phyloP scores from a whole-genome alignment of 2,329 filamentous ascomycete species.

The Aaosphaeria arxii region DNA sequence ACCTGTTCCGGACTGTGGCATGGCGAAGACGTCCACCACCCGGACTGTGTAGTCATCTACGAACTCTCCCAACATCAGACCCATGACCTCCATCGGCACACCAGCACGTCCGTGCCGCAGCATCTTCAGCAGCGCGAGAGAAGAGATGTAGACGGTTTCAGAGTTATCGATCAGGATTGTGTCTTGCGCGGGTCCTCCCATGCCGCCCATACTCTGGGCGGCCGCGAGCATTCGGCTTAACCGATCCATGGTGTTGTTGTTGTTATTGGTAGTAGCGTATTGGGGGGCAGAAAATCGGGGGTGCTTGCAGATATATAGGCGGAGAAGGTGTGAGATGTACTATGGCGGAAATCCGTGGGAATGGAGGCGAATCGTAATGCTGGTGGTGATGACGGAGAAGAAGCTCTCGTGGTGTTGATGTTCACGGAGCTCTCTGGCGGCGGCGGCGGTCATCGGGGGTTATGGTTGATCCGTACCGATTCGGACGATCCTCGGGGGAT shows the following conservation, averaged over 20 bases:
- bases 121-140: conserved; percentile 96
- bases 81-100: conserved; percentile 99
- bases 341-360: conserved; percentile 1
- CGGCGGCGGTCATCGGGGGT: neutral
- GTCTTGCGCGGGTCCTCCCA: conserved; percentile 70
- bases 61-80: conserved; percentile 97
- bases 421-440: neutral
- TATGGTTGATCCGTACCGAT: conserved; percentile 3
- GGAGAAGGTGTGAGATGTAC: conserved; percentile 1
- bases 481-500: conserved; percentile 1
- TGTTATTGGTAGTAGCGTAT: neutral
- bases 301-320: neutral
- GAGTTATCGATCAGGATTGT: conserved; percentile 97
- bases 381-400: conserved; percentile 7
- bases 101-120: conserved; percentile 93
- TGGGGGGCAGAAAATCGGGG: neutral
- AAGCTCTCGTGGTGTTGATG: neutral
- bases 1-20: conserved; percentile 97
- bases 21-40: conserved; percentile 97
- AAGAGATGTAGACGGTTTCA: conserved; percentile 99
- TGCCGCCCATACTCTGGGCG: conserved; percentile 65
- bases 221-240: conserved; percentile 83
- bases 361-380: conserved; percentile 2
- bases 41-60: conserved; percentile 98
- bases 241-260: conserved; percentile 59